Percentiles rank a stretch among this genome's conserved stretches.
Conservation (phyloP, 129 eudicot genomes). For the Mikania micrantha region DNA sequence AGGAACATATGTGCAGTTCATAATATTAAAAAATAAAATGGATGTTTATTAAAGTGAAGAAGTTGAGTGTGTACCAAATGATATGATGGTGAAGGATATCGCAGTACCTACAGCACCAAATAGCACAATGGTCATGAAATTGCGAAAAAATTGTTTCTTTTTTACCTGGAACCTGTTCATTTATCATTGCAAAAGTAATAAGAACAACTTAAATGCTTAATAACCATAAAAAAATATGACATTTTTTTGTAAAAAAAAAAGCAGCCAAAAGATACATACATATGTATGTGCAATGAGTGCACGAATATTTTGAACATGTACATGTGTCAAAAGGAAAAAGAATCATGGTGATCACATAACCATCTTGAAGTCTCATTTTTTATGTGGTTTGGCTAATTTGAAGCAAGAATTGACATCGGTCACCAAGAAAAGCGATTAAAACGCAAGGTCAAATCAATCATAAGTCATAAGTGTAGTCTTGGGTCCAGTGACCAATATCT, state of each 20-base stretch:
- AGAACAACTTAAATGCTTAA: conserved; percentile 11
- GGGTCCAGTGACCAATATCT: neutral
- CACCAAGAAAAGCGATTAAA: conserved; percentile 2
- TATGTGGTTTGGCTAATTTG: neutral
- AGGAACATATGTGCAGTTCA: neutral
- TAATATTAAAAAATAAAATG: neutral
- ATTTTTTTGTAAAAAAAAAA: neutral
- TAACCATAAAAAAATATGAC: neutral
- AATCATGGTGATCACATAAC: neutral
- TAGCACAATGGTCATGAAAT: conserved; percentile 77
- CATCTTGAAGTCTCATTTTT: conserved; percentile 4
- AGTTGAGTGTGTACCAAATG: conserved; percentile 51
- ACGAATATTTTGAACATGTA: neutral
- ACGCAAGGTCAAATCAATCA: conserved; percentile 2
- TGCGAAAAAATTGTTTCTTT: conserved; percentile 86
- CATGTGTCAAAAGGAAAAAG: neutral
- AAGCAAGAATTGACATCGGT: conserved; percentile 7
- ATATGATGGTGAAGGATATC: conserved; percentile 80
- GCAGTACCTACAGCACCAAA: conserved; percentile 85
- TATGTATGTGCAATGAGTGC: neutral
- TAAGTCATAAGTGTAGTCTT: neutral
- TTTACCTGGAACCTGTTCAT: conserved; percentile 83
- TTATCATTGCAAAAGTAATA: neutral
- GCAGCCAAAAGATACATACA: neutral
- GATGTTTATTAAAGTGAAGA: conserved; percentile 8